Evolutionary conservation across 225 moss, liverwort and hornwort species (phyloP).

Genomic region (Marchantia polymorpha): DNA sequence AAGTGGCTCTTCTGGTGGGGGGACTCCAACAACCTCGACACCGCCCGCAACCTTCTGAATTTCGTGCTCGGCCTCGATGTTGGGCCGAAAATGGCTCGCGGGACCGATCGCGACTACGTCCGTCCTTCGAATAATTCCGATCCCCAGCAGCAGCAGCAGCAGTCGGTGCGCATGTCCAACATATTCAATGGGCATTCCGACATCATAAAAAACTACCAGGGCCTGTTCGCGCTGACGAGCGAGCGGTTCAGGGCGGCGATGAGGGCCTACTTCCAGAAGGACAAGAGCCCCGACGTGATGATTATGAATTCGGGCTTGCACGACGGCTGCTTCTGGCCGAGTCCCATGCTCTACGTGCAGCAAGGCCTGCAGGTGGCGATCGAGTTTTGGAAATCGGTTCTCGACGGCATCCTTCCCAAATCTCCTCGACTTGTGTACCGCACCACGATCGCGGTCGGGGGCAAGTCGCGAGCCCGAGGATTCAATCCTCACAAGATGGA

Average conservation of each 20-base stretch:
- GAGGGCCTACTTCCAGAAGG: neutral
- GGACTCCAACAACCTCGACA: constrained; percentile 40
- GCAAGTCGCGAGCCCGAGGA: constrained; percentile 15
- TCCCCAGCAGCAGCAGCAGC: neutral
- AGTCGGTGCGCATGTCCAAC: constrained; percentile 28
- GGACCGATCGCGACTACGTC: neutral
- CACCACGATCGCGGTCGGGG: constrained; percentile 32
- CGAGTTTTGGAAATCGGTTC: constrained; percentile 33
- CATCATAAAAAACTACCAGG: constrained; percentile 8
- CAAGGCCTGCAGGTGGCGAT: constrained; percentile 55
- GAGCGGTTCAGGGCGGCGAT: neutral
- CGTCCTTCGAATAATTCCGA: neutral
- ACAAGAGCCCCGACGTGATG: constrained; percentile 49
- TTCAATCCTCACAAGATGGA: constrained; percentile 48
- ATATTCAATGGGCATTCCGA: constrained; percentile 35
- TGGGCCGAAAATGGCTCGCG: neutral
- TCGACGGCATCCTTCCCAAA: constrained; percentile 24
- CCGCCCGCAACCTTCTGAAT: constrained; percentile 28
- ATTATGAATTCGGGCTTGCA: constrained; percentile 75
- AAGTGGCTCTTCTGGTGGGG: constrained; percentile 44
- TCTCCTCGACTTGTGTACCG: constrained; percentile 22
- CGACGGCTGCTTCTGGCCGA: constrained; percentile 53
- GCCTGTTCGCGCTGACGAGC: constrained; percentile 23
- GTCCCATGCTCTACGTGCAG: constrained; percentile 30
- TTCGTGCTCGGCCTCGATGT: constrained; percentile 8